Evolutionary conservation across 352 stramenopile genomes (phyloP), one percentile per base, ranked within the genome.

Genomic region (Discostella stelligera): DNA sequence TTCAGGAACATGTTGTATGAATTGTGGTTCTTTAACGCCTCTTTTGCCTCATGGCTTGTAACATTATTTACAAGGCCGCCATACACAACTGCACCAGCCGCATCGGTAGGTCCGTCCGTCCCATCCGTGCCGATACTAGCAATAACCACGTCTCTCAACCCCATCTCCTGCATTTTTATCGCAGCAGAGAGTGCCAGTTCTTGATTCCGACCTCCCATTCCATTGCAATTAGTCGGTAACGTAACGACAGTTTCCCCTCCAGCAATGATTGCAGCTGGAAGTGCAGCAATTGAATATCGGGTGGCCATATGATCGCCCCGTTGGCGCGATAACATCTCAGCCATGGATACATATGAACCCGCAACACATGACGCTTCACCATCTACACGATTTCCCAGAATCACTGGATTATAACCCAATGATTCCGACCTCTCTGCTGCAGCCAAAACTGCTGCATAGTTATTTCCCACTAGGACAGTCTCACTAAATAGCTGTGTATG

Each of bases 31-130:
- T 58, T 66, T 27, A 93, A 48, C 13, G 83, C 79, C 25, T 89
- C 59, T 53, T 77, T 75, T 39, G 81, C 83, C 52, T 46, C 18
- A 52, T 54, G 21, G 49, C 60, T 54, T 52, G 49, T 66, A 20
- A 75, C 66, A 55, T 73, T 74, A 10, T 79, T 56, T 0, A 89
- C 70, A 48, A 85, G 89, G 21, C 78, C 75, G 27, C 82, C 87
- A 66, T 93, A 82, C 5, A 94, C 87, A 53, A 94, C 74, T 20
- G 89, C 90, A 61, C 91, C 91, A 27, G 90, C 90, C 30, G 91
- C 91, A 83, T 95, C 64, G 30, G 86, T 94, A 16, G 91, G 91
- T 52, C 91, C 91, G 80, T 95, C 91, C 9, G 87, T 93, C 9
- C 91, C 91, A 83, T 95, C 91, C 3, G 91, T 95, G 9, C 90